Conservation (phyloP, 768 basidiomycete genomes). For the Dictyophora rubrovolvata region DNA sequence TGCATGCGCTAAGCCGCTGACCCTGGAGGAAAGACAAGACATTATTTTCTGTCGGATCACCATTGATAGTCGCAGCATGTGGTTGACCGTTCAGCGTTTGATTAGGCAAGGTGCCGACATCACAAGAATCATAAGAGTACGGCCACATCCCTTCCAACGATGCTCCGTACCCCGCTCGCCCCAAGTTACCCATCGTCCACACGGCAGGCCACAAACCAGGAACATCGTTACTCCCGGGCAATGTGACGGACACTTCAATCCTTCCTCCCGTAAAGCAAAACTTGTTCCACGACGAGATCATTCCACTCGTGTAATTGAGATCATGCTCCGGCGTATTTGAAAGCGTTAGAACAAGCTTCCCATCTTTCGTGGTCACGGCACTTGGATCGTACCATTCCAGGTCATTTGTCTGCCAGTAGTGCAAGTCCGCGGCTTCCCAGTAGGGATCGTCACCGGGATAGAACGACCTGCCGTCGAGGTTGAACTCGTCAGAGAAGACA, state of each 20-base stretch:
- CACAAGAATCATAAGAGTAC: slow-evolving; percentile 76
- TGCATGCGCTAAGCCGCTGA: slow-evolving; percentile 80
- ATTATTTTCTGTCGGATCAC: slow-evolving; percentile 42
- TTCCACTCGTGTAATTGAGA: slow-evolving; percentile 61
- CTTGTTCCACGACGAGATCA: slow-evolving; percentile 71
- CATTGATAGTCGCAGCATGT: slow-evolving; percentile 44
- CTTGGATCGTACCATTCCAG: slow-evolving; percentile 87
- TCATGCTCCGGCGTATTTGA: slow-evolving; percentile 55
- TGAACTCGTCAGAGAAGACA: slow-evolving; percentile 87
- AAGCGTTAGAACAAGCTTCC: slow-evolving; percentile 68
- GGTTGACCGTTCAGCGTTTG: slow-evolving; percentile 68
- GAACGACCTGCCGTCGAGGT: slow-evolving; percentile 68
- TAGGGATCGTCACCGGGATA: slow-evolving; percentile 85
- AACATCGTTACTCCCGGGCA: slow-evolving; percentile 60
- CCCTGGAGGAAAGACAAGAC: slow-evolving; percentile 79
- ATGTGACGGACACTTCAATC: slow-evolving; percentile 53
- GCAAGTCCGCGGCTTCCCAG: slow-evolving; percentile 76
- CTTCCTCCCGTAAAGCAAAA: slow-evolving; percentile 91
- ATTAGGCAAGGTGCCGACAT: slow-evolving; percentile 84
- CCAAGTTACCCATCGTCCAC: slow-evolving; percentile 65
- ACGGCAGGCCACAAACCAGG: slow-evolving; percentile 47
- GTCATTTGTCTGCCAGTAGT: slow-evolving; percentile 73
- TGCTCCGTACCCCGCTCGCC: slow-evolving; percentile 84
- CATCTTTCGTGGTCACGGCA: slow-evolving; percentile 62
- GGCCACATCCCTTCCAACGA: slow-evolving; percentile 82